A percentile compares a stretch with the other conserved stretches of the same genome.
These are phyloP conservation scores for Saururus chinensis DNA, from an alignment of 164 flowering plant genomes.

Conservation along the genomic window DNA sequence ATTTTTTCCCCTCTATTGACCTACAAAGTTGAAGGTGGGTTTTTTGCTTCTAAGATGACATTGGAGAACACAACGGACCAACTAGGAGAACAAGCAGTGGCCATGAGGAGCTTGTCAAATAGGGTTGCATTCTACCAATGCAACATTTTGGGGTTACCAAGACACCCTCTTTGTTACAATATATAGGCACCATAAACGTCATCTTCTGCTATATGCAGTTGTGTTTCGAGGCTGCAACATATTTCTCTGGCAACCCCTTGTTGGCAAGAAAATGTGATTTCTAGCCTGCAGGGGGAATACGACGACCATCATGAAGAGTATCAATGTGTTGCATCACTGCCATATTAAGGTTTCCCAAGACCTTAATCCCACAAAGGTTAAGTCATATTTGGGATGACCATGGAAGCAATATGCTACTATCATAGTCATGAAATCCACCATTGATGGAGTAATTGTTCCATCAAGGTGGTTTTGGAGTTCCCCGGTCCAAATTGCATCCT, in stretches of 20 bases:
- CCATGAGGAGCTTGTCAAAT: too few relatives aligned
- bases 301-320: conserved; percentile 17
- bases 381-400: conserved; percentile 35
- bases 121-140: too few relatives aligned
- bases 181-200: conserved; percentile 16
- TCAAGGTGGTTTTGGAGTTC: conserved; percentile 29
- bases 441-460: conserved; percentile 26
- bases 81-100: too few relatives aligned
- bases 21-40: too few relatives aligned
- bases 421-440: conserved; percentile 21
- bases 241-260: conserved; percentile 17
- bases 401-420: conserved; percentile 38
- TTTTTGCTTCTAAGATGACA: too few relatives aligned
- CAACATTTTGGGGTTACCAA: too few relatives aligned
- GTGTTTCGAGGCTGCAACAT: conserved; percentile 30
- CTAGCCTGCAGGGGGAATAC: conserved; percentile 30
- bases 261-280: conserved; percentile 24
- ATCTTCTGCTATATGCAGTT: conserved; percentile 29
- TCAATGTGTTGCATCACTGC: conserved; percentile 28
- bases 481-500: conserved; percentile 10
- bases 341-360: conserved; percentile 15
- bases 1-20: too few relatives aligned
- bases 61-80: too few relatives aligned
- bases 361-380: conserved; percentile 12
- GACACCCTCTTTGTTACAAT: too few relatives aligned